A percentile compares a stretch with the other conserved stretches of the same genome.
These are phyloP conservation scores for Grigorovia yakushimaensis DNA, from an alignment of 805 yeast genomes.

Conservation along the genomic window DNA sequence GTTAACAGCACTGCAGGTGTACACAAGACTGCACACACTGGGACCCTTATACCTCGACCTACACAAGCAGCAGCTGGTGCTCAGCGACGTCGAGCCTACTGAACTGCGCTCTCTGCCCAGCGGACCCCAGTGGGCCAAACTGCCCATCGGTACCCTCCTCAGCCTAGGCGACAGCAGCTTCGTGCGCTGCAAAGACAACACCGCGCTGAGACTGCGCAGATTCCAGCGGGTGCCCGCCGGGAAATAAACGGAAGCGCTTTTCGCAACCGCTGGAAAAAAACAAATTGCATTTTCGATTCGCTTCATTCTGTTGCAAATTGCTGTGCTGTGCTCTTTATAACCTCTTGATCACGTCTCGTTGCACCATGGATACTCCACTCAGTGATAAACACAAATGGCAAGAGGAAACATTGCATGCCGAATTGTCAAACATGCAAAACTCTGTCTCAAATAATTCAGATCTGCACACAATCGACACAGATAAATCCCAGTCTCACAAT, in stretches of 20 bases:
- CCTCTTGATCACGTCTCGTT: no score
- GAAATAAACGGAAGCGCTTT: background rate
- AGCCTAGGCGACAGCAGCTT: background rate
- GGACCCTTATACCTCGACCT: background rate
- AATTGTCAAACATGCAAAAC: background rate
- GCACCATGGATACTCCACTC: constrained; percentile 3
- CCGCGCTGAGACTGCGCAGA: background rate
- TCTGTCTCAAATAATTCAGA: background rate
- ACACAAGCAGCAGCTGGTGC: no score
- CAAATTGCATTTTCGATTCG: background rate
- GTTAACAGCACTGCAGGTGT: background rate
- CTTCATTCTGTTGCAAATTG: no score
- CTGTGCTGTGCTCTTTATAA: no score
- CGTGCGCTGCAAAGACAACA: background rate
- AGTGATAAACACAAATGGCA: constrained; percentile 3
- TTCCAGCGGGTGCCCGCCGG: no score
- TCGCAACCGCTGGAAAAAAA: background rate
- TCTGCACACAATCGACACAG: background rate
- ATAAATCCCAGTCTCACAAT: no score
- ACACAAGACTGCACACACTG: background rate
- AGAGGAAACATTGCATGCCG: background rate
- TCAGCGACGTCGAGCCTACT: no score
- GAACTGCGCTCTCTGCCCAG: no score
- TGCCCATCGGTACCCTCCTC: background rate
- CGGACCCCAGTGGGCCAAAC: no score